These are phyloP conservation scores for Camellia lanceoleosa DNA, from an alignment of 148 eudicot species.

Conservation along the genomic window DNA sequence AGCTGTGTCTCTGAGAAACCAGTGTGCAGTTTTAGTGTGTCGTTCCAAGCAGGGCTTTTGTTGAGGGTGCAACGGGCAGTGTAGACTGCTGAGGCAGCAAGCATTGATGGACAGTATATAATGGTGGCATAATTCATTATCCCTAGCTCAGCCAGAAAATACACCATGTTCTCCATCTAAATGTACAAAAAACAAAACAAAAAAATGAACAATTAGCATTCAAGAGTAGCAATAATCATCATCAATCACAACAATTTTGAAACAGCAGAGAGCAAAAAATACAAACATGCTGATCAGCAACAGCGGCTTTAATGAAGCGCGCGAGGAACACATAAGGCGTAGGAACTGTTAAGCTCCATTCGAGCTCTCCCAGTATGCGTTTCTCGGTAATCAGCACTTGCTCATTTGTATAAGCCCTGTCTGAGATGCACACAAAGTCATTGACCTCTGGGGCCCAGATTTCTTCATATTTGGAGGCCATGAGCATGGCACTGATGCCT, in stretches of 20 bases:
- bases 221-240: too few species aligned
- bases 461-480: conserved; percentile 82
- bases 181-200: background rate
- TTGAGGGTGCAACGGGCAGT: conserved; percentile 66
- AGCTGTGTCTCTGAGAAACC: conserved; percentile 70
- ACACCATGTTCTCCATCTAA: conserved; percentile 66
- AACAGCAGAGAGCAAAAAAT: background rate
- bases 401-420: conserved; percentile 54
- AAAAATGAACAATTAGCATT: background rate
- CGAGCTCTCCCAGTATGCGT: conserved; percentile 51
- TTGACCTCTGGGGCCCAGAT: conserved; percentile 92
- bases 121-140: conserved; percentile 56
- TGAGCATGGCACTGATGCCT: conserved; percentile 49
- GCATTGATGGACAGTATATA: conserved; percentile 57
- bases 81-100: conserved; percentile 89
- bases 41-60: conserved; percentile 69
- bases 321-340: conserved; percentile 79
- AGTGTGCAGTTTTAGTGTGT: conserved; percentile 63
- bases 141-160: conserved; percentile 74
- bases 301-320: conserved; percentile 69
- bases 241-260: background rate
- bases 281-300: conserved; percentile 47
- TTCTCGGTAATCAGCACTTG: conserved; percentile 79
- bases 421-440: conserved; percentile 65
- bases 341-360: conserved; percentile 78